A percentile compares a stretch with the other conserved stretches of the same genome.
These are phyloP conservation scores for Penicillium sp. DNA, from an alignment of 2,329 filamentous ascomycete species.

Conservation along the genomic window DNA sequence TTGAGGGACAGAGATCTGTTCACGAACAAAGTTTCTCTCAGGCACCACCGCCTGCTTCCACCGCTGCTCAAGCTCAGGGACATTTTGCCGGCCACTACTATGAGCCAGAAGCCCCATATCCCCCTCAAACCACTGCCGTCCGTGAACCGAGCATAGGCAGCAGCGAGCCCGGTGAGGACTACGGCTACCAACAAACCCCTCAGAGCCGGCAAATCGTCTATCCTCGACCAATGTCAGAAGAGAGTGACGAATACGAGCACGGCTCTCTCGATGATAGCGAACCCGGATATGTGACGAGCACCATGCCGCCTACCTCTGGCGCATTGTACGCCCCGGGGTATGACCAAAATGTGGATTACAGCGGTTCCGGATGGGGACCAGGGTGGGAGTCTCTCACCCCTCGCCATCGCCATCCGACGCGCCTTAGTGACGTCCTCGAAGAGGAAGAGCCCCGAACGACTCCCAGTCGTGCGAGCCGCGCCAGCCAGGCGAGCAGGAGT, in stretches of 20 bases:
- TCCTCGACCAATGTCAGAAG: slow-evolving; percentile 55
- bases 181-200: slow-evolving; percentile 65
- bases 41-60: slow-evolving; percentile 39
- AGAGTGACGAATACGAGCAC: slow-evolving; percentile 61
- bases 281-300: slow-evolving; percentile 32
- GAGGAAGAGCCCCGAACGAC: slow-evolving; percentile 78
- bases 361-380: slow-evolving; percentile 68
- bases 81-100: slow-evolving; percentile 41
- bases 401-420: slow-evolving; percentile 81
- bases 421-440: slow-evolving; percentile 85
- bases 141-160: slow-evolving; percentile 52
- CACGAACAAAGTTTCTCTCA: slow-evolving; percentile 22
- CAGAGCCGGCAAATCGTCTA: slow-evolving; percentile 65
- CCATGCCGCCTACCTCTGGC: slow-evolving; percentile 31
- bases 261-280: slow-evolving; percentile 53
- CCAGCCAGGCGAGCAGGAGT: slow-evolving; percentile 50
- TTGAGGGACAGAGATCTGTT: slow-evolving; percentile 47
- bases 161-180: slow-evolving; percentile 70
- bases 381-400: slow-evolving; percentile 78
- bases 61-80: slow-evolving; percentile 34
- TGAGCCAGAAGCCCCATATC: slow-evolving; percentile 44
- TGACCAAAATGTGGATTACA: slow-evolving; percentile 63
- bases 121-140: slow-evolving; percentile 48
- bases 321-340: slow-evolving; percentile 33
- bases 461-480: slow-evolving; percentile 70